A percentile compares a stretch with the other conserved stretches of the same genome.
These are phyloP conservation scores for Aspergillus clavatus DNA, from an alignment of 2,329 filamentous ascomycete species.

Conservation along the genomic window DNA sequence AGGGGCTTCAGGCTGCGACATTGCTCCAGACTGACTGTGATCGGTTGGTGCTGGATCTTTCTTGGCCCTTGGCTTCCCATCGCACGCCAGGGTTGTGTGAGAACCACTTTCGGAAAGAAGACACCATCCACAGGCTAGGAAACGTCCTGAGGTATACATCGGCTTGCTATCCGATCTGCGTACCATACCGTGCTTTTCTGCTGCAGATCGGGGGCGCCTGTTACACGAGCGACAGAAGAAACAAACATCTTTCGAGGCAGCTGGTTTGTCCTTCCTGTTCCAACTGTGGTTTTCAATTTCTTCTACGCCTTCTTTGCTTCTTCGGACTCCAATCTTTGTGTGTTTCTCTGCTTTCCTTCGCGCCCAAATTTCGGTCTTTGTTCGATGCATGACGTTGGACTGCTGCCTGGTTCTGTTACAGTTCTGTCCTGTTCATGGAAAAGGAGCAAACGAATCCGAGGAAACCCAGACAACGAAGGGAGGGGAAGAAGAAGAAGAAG, in stretches of 20 bases:
- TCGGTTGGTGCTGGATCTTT: background rate
- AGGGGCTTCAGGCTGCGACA: background rate
- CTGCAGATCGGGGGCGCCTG: constrained; percentile 28
- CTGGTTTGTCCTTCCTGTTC: constrained; percentile 23
- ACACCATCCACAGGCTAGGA: no score
- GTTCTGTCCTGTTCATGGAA: background rate
- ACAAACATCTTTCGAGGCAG: constrained; percentile 31
- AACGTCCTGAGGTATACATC: constrained; percentile 15
- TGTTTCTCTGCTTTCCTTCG: constrained; percentile 1
- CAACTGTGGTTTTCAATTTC: constrained; percentile 6
- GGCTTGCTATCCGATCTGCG: constrained; percentile 17
- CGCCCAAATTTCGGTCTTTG: background rate
- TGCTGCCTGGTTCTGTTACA: background rate
- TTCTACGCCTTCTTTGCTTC: constrained; percentile 3
- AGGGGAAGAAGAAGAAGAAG: background rate
- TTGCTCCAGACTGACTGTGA: background rate
- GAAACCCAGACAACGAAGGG: background rate
- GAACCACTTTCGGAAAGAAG: constrained; percentile 2
- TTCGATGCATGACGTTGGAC: background rate
- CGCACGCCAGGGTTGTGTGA: constrained; percentile 4
- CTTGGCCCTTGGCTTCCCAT: constrained; percentile 1
- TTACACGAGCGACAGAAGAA: constrained; percentile 28
- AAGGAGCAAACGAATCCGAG: background rate
- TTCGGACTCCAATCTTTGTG: constrained; percentile 2
- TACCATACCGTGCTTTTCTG: constrained; percentile 21